A percentile compares a stretch with the other conserved stretches of the same genome.
These are phyloP conservation scores for Micromonas commoda DNA, from an alignment of 139 green algal genomes.

Conservation along the genomic window DNA sequence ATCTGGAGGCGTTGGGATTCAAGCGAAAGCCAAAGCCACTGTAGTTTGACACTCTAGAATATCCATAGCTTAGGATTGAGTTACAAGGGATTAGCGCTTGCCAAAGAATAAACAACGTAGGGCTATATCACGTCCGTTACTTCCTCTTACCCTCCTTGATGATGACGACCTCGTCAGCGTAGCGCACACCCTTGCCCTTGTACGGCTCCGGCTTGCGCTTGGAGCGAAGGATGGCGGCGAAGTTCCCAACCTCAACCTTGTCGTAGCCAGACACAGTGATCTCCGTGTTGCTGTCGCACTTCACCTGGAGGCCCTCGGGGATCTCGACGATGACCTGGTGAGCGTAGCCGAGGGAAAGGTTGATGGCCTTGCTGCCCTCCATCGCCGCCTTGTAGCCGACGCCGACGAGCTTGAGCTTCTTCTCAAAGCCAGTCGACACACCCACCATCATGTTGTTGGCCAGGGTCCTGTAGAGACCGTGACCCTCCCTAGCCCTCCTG, in stretches of 20 bases:
- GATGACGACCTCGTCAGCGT: conserved; percentile 78
- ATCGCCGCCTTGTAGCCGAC: conserved; percentile 88
- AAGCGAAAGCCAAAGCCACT: neutral
- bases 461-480: conserved; percentile 51
- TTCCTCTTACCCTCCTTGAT: conserved; percentile 96
- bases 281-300: conserved; percentile 80
- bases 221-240: conserved; percentile 74
- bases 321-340: conserved; percentile 80
- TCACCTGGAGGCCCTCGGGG: conserved; percentile 70
- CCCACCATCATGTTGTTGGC: conserved; percentile 88
- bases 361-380: conserved; percentile 57
- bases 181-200: conserved; percentile 82
- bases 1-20: conserved; percentile 4
- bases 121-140: conserved; percentile 30
- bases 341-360: conserved; percentile 83
- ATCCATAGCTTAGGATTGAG: too few relatives aligned
- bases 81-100: neutral
- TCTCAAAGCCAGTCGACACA: conserved; percentile 75
- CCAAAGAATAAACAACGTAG: neutral
- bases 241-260: conserved; percentile 87
- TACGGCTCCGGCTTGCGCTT: conserved; percentile 89
- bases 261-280: conserved; percentile 68
- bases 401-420: conserved; percentile 65
- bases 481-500: conserved; percentile 42
- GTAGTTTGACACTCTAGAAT: too few relatives aligned